phyloP scores from a whole-genome alignment of 1,139 yeast species.

The Yamadazyma epiphylla region DNA sequence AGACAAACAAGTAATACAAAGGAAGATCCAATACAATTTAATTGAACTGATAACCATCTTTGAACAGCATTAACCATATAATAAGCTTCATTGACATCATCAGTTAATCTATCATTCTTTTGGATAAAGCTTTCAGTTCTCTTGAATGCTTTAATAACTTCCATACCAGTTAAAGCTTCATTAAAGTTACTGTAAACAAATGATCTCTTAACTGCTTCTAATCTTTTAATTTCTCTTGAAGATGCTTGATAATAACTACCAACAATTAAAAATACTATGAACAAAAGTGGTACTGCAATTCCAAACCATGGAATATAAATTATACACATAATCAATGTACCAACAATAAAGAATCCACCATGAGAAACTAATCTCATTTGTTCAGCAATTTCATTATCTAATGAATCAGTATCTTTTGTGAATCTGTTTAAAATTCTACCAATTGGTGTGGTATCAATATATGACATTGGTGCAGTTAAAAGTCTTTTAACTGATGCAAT shows the following conservation, averaged over 20 bases:
- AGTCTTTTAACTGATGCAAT: constrained; percentile 13
- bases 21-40: constrained; percentile 53
- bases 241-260: constrained; percentile 54
- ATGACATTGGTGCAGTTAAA: constrained; percentile 52
- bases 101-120: constrained; percentile 47
- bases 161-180: constrained; percentile 70
- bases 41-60: constrained; percentile 75
- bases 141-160: constrained; percentile 63
- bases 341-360: constrained; percentile 51
- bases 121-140: constrained; percentile 46
- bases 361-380: constrained; percentile 43
- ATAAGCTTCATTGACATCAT: constrained; percentile 71
- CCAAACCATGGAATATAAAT: constrained; percentile 64
- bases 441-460: constrained; percentile 57
- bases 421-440: constrained; percentile 58
- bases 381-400: constrained; percentile 72
- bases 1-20: constrained; percentile 50
- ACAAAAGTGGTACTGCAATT: constrained; percentile 35
- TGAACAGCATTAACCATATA: constrained; percentile 66
- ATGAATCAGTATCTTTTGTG: constrained; percentile 78
- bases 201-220: constrained; percentile 35
- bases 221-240: constrained; percentile 39
- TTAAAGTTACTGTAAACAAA: constrained; percentile 58
- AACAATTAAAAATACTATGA: constrained; percentile 42
- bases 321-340: constrained; percentile 64